Percentiles rank a stretch among this genome's conserved stretches.
Conservation (phyloP, 2,329 filamentous ascomycete genomes). For the Colletotrichum limetticola region DNA sequence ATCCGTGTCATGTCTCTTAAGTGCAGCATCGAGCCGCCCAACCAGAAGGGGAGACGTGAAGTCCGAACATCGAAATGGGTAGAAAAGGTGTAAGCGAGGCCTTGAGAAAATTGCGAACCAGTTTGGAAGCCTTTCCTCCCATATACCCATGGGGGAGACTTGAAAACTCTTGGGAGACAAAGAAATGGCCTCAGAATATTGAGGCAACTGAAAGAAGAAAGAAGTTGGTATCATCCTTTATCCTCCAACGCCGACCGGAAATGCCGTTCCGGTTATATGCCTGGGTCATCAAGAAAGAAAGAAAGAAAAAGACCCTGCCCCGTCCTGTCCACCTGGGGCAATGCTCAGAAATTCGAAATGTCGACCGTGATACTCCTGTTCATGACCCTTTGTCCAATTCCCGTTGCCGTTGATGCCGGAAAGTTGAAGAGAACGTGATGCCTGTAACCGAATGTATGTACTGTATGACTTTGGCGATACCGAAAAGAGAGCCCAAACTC, state of each 20-base stretch:
- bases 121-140: neutral
- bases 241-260: slow-evolving; percentile 30
- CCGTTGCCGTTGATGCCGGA: slow-evolving; percentile 30
- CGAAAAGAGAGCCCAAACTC: slow-evolving; percentile 7
- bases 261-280: slow-evolving; percentile 32
- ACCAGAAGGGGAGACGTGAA: neutral
- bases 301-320: neutral
- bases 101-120: neutral
- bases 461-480: neutral
- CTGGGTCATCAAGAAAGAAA: slow-evolving; percentile 7
- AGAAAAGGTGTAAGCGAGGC: neutral
- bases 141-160: neutral
- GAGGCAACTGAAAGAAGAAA: slow-evolving; percentile 24
- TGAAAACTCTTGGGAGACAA: neutral
- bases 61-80: neutral
- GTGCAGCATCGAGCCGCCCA: slow-evolving; percentile 19
- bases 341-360: slow-evolving; percentile 7
- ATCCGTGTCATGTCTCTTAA: slow-evolving; percentile 1
- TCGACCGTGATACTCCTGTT: slow-evolving; percentile 22
- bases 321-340: neutral
- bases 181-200: slow-evolving; percentile 27
- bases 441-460: slow-evolving; percentile 19
- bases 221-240: slow-evolving; percentile 34
- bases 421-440: slow-evolving; percentile 23
- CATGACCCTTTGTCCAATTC: slow-evolving; percentile 27